Conservation (phyloP, 305 asterid species). For the Solanum chacoense region DNA sequence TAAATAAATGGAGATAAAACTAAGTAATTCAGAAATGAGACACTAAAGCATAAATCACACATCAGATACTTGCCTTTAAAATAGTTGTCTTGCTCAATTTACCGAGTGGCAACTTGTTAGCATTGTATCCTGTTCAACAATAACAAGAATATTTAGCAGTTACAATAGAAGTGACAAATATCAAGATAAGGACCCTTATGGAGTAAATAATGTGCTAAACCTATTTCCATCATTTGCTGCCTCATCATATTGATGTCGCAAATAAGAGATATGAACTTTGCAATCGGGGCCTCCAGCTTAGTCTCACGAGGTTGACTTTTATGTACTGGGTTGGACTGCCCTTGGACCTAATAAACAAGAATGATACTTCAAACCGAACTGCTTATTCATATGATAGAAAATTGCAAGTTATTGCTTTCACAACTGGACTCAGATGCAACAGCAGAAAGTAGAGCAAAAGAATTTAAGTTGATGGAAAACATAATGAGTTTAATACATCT, state of each 20-base stretch:
- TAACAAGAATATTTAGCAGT: neutral
- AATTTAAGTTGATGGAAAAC: neutral
- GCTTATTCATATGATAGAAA: neutral
- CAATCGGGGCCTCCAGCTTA: constrained; percentile 62
- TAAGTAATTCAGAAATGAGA: neutral
- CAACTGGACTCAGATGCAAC: neutral
- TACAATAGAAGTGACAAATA: neutral
- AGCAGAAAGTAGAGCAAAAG: neutral
- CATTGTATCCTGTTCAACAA: constrained; percentile 67
- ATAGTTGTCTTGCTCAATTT: constrained; percentile 89
- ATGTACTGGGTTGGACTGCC: constrained; percentile 15
- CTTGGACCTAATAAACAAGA: constrained; percentile 29
- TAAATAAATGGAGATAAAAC: neutral
- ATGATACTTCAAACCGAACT: neutral
- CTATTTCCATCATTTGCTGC: constrained; percentile 97
- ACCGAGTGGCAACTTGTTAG: constrained; percentile 87
- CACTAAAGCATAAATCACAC: neutral
- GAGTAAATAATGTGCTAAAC: constrained; percentile 15
- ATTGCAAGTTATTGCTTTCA: neutral
- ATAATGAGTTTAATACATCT: neutral
- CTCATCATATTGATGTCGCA: constrained; percentile 90
- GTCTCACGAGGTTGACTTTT: constrained; percentile 50
- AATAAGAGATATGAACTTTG: constrained; percentile 79
- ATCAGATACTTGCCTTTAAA: constrained; percentile 44
- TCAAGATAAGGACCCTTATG: constrained; percentile 2